These are phyloP conservation scores for Cyphellophora attinorum DNA, from an alignment of 2,329 filamentous ascomycete species.

Conservation along the genomic window DNA sequence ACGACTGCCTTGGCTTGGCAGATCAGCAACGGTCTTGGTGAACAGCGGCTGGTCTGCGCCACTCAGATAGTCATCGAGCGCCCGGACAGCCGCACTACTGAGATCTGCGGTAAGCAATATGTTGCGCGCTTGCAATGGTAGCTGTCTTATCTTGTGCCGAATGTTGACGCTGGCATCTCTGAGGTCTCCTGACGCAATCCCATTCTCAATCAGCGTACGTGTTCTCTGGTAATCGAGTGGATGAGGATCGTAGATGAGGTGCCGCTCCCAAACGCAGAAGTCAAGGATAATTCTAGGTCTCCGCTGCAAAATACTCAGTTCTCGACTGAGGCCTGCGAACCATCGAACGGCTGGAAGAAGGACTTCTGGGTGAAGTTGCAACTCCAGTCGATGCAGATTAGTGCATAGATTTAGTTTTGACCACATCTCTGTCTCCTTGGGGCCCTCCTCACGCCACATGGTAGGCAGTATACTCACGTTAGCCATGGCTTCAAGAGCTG, in stretches of 20 bases:
- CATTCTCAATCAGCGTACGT: background rate
- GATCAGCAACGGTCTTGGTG: background rate
- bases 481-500: constrained; percentile 11
- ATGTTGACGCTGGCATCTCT: too few relatives aligned
- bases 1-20: background rate
- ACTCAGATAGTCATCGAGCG: constrained; percentile 5
- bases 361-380: background rate
- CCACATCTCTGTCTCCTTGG: background rate
- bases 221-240: background rate
- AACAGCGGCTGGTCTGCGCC: background rate
- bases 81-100: constrained; percentile 5
- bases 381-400: background rate
- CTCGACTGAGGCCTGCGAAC: constrained; percentile 8
- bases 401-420: background rate
- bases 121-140: constrained; percentile 9
- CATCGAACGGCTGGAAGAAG: constrained; percentile 7
- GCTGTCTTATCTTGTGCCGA: constrained; percentile 4
- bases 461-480: background rate
- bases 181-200: background rate
- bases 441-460: background rate
- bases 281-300: constrained; percentile 9
- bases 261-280: constrained; percentile 9
- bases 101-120: constrained; percentile 10
- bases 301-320: constrained; percentile 1
- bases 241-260: constrained; percentile 12